Base-by-base conservation (phyloP, 1,139 yeast species). In the Arxiozyma heterogenica region DNA sequence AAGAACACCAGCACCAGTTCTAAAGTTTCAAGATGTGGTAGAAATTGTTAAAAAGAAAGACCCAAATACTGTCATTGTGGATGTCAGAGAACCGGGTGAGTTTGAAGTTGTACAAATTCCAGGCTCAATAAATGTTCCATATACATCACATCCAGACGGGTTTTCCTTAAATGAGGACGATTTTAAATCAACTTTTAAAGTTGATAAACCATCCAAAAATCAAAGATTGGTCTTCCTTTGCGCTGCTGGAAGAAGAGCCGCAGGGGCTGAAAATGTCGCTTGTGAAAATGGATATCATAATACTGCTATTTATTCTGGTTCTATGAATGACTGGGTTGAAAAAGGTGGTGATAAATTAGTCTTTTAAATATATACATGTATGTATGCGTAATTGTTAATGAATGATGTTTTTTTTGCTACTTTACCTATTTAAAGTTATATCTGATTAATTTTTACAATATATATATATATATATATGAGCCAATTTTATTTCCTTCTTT, bases 21-120 rank as follows among this genome's bases (percentile, higher is more conserved):
- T 15, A 78, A 72, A 74, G 38, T 86, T 83, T 66, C 72, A 77
- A n/a, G 78, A 77, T 21, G 73, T 86, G 61, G 81, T 82, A 66
- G 68, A 73, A 41, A 64, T 84, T 38, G 75, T 76, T 43, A 59
- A 70, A 3, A 60, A 73, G 51, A 79, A 78, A 8, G 70, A 60
- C 52, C 65, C 73, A 12, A 70, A 76, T 42, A 71, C 78, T 27
- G 76, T 86, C 47, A 71, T 91, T 48, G 82, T 91, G 23, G 98
- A 93, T 67, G 97, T 88, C 39, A 82, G 98, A 67, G 98, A 93
- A 72, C 96, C 97, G 3, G 76, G 76, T 51, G 98, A 93, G 72
- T 87, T 69, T 67, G 73, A 74, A 49, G 58, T 58, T 15, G 68
- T 63, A 42, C 80, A 77, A 67, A 89, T 93, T 60, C 97, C 97